Percentiles rank a stretch among this genome's conserved stretches.
phyloP scores from a whole-genome alignment of 176 grass and related monocot species.

The Aegilops bicornis region DNA sequence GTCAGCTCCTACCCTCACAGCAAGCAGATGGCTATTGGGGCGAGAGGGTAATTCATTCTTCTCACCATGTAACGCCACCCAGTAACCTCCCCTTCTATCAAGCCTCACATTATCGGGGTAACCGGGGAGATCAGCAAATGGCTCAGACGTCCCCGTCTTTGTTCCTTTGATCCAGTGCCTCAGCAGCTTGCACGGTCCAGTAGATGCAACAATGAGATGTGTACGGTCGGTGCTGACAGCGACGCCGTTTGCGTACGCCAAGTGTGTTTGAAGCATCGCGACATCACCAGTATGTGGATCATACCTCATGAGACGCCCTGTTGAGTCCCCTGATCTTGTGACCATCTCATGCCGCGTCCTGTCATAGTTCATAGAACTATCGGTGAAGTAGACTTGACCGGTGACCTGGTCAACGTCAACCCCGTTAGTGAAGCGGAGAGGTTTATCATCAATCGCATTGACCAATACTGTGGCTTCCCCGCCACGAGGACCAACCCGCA shows the following conservation, averaged over 20 bases:
- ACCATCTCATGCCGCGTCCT: neutral
- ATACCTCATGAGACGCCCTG: neutral
- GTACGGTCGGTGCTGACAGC: neutral
- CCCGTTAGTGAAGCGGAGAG: neutral
- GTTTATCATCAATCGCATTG: neutral
- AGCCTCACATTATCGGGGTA: too few species aligned
- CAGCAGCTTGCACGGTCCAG: neutral
- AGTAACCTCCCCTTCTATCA: too few species aligned
- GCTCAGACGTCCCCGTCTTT: too few species aligned
- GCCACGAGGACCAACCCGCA: conserved; percentile 31
- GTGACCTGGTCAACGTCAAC: neutral
- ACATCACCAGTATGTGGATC: neutral
- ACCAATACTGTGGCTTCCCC: conserved; percentile 34
- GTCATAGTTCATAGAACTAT: neutral
- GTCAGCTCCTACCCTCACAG: too few species aligned
- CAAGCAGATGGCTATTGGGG: too few species aligned
- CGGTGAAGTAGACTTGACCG: neutral
- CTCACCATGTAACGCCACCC: too few species aligned
- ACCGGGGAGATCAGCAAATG: too few species aligned
- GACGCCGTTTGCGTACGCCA: neutral
- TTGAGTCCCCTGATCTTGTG: neutral
- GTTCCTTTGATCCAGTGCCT: neutral
- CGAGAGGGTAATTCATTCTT: too few species aligned
- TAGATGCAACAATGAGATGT: neutral
- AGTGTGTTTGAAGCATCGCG: neutral